Evolutionary conservation across 73 alveolate genomes (phyloP), one percentile per base, ranked within the genome.

Genomic region (Durusdinium trenchii): DNA sequence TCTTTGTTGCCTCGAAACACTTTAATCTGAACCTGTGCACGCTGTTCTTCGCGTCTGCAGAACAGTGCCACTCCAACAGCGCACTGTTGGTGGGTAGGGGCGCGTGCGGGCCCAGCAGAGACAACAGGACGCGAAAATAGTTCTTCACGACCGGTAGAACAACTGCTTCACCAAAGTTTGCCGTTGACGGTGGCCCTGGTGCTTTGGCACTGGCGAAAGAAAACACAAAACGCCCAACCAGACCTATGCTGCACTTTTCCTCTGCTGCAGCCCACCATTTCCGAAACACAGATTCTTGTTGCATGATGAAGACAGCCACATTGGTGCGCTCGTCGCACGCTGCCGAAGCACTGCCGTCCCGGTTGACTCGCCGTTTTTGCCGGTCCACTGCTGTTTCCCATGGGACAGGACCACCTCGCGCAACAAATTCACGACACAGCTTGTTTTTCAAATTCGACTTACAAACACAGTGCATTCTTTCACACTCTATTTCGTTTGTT

Each of bases 311-410:
- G n/a, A 81, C 91, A 3, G 91, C 26, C n/a, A 81, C 91, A 48
- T 81, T 81, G 2, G 91, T 81, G 26, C 14, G 4, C 48, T 81
- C 91, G 0, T 7, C 48, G 6, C 5, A 43, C 6, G 91, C 3
- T 14, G 35, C 30, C 48, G 5, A 5, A 71, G 7, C 10, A 47
- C 32, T 32, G 6, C 51, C 51, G 36, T 71, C 84, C 26, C 52
- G 84, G 43, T 18, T 51, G 18, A 4, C 51, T 48, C 91, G 71
- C 14, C n/a, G 46, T 28, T 48, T 81, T 1, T 38, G 48, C 12
- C 96, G 48, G 69, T 87, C 96, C 52, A 87, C 52, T 6, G 67
- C 71, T 23, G 96, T 87, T 23, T 87, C 96, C 96, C 96, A 87
- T 30, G 84, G 86, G 14, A 87, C 96, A 1, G 84, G 18, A 14